Base-by-base conservation (phyloP, 306 rosid species). In the Vigna unguiculata region DNA sequence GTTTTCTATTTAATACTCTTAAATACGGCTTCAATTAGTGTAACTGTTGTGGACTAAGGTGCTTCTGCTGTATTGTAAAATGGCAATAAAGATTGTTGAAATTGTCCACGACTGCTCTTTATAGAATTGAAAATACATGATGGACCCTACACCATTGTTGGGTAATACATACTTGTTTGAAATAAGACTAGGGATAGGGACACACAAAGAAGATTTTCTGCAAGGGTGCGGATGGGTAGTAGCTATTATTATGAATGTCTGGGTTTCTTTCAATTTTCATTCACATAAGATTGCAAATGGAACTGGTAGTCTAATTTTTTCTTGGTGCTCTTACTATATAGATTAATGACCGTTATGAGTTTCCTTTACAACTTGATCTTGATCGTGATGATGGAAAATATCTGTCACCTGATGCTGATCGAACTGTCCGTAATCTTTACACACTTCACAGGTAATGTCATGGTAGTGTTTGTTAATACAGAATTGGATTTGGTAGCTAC, bases 331-430 rank as follows among this genome's bases (percentile, higher is more conserved):
- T 46, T 41, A 22, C 41, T 58, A 24, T 61, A 80, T 85, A 93
- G 98, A 93, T 93, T 47, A 91, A 93, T 75, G 98, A 93, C 75
- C 96, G 93, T 45, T 93, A 93, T 86, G 98, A 93, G 90, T 93
- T 93, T 81, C 98, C 98, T 22, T 79, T 85, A 85, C 93, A 93
- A 91, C 90, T 93, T 79, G 97, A 93, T 80, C 98, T 93, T 72
- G 98, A 93, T 72, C 88, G 93, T 69, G 98, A 93, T 83, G 77
- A 90, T 83, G 97, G 98, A 11, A 93, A 88, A 66, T 93, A 93
- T 86, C 80, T 93, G 43, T 93, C 98, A 25, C 98, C 98, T 41
- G 97, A 93, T n/a, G 93, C 98, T 69, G 98, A 93, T 83, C 85
- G 90, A 80, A 87, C 86, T 25, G 97, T 93, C 34, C 97, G 93